A percentile compares a stretch with the other conserved stretches of the same genome.
These are phyloP conservation scores for Kwoniella dendrophila DNA, from an alignment of 768 basidiomycete genomes.

Conservation along the genomic window DNA sequence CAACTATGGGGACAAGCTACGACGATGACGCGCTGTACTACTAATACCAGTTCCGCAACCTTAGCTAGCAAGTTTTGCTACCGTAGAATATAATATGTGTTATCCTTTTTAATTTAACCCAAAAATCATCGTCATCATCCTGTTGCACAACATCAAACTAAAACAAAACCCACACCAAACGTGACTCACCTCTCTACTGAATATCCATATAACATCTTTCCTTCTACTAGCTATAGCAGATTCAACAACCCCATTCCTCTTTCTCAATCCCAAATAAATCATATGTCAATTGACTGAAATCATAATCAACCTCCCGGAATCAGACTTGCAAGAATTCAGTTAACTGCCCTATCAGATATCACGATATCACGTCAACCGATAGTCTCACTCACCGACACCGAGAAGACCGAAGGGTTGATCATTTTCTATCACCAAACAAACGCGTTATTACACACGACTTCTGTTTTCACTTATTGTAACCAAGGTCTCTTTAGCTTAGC, in stretches of 20 bases:
- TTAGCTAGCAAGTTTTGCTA: no score
- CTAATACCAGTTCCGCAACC: not conserved
- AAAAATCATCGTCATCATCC: not conserved
- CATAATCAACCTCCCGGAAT: slow-evolving; percentile 1
- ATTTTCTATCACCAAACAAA: not conserved
- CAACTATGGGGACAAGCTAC: no score
- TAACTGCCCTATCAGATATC: not conserved
- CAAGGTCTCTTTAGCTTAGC: not conserved
- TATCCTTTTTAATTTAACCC: not conserved
- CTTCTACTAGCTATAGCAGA: no score
- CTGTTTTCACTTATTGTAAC: not conserved
- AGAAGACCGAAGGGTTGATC: not conserved
- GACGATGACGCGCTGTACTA: no score
- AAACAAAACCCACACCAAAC: no score
- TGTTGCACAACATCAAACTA: no score
- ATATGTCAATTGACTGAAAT: not conserved
- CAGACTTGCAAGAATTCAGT: not conserved
- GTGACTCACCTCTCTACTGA: slow-evolving; percentile 1
- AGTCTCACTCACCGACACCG: not conserved
- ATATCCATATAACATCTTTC: not conserved
- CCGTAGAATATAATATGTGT: no score
- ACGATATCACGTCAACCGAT: not conserved
- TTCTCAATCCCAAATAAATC: not conserved
- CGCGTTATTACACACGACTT: slow-evolving; percentile 2
- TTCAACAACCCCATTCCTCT: not conserved